Percentiles rank a stretch among this genome's conserved stretches.
Conservation (phyloP, 306 rosid species). For the Datisca glomerata region DNA sequence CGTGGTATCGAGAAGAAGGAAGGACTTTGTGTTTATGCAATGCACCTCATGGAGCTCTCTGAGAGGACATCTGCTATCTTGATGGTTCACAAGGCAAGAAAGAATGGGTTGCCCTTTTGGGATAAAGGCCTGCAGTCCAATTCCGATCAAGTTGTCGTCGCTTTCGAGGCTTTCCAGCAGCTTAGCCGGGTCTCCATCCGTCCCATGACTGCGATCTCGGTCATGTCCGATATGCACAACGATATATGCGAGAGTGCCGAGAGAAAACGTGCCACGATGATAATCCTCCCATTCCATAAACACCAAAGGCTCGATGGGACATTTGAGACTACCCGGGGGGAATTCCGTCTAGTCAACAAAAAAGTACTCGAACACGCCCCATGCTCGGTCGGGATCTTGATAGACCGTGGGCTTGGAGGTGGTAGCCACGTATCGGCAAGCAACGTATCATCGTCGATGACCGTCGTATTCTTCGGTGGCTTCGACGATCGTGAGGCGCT, state of each 20-base stretch:
- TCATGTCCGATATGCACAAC: conserved; percentile 29
- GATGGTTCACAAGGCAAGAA: conserved; percentile 53
- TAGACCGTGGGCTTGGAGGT: conserved; percentile 71
- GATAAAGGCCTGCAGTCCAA: conserved; percentile 20
- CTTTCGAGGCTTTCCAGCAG: conserved; percentile 43
- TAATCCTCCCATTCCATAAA: conserved; percentile 56
- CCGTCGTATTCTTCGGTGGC: conserved; percentile 49
- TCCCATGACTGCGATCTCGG: conserved; percentile 69
- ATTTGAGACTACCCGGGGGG: conserved; percentile 32
- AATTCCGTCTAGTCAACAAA: conserved; percentile 30
- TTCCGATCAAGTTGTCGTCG: conserved; percentile 35
- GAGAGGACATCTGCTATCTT: conserved; percentile 56
- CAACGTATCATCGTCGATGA: conserved; percentile 25
- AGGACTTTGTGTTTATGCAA: conserved; percentile 60
- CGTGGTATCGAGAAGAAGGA: conserved; percentile 52
- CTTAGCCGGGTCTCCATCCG: conserved; percentile 46
- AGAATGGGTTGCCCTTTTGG: conserved; percentile 63
- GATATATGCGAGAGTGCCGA: conserved; percentile 45
- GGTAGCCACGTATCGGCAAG: conserved; percentile 41
- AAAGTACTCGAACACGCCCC: conserved; percentile 42
- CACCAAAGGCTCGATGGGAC: conserved; percentile 47
- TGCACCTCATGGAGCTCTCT: conserved; percentile 72
- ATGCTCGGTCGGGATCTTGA: conserved; percentile 60
- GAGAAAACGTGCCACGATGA: conserved; percentile 34
- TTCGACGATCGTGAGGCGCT: conserved; percentile 53